These are phyloP conservation scores for Gymnopilus dilepis DNA, from an alignment of 768 basidiomycete genomes.

Conservation along the genomic window DNA sequence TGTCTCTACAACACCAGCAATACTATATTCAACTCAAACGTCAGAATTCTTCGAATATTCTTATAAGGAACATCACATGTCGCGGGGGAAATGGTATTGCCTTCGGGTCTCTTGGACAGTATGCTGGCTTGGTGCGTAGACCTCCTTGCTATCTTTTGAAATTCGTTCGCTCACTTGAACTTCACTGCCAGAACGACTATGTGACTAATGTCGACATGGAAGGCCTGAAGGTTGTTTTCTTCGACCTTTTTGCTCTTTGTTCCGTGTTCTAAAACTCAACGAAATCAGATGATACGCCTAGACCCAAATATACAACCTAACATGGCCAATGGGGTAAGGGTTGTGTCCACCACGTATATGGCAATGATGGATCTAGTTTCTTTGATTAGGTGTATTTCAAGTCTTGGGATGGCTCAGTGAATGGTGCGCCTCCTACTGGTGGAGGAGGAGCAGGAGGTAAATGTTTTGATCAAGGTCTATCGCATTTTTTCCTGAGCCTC, in stretches of 20 bases:
- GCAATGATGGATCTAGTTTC: no score
- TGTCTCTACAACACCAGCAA: background rate
- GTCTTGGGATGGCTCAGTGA: slow-evolving; percentile 56
- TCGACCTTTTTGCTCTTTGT: background rate
- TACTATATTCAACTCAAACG: no score
- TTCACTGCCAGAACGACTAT: slow-evolving; percentile 48
- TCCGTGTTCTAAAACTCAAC: background rate
- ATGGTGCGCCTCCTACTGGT: slow-evolving; percentile 58
- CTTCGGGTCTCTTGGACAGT: slow-evolving; percentile 65
- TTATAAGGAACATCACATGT: slow-evolving; percentile 54
- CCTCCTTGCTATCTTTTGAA: background rate
- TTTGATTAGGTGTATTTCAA: slow-evolving; percentile 66
- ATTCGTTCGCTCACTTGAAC: background rate
- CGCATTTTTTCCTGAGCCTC: background rate
- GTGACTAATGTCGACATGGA: slow-evolving; percentile 57
- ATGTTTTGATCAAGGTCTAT: background rate
- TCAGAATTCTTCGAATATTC: slow-evolving; percentile 62
- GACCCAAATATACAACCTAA: slow-evolving; percentile 56
- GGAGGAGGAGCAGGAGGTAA: slow-evolving; percentile 59
- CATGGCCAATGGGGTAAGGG: slow-evolving; percentile 57
- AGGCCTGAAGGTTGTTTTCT: slow-evolving; percentile 44
- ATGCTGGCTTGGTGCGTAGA: slow-evolving; percentile 49
- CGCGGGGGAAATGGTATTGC: slow-evolving; percentile 66
- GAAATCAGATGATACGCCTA: slow-evolving; percentile 51
- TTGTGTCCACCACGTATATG: no score